phyloP scores from a whole-genome alignment of 768 basidiomycete species.

The Cystobasidium ongulense region DNA sequence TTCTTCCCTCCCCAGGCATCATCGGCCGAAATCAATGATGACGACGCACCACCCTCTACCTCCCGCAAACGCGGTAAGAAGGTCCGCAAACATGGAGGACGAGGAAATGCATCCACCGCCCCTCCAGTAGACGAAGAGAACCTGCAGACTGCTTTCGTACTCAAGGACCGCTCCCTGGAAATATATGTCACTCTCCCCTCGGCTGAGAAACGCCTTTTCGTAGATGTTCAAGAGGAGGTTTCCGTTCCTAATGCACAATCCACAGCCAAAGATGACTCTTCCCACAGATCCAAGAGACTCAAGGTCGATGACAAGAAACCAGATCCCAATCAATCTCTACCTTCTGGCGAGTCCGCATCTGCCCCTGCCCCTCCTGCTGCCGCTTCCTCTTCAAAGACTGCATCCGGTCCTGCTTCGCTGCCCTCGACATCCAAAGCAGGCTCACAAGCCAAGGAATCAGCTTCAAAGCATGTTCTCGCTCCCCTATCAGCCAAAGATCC shows the following conservation, averaged over 20 bases:
- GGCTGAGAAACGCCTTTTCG: neutral
- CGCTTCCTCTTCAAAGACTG: neutral
- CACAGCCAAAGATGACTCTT: neutral
- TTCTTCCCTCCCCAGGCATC: neutral
- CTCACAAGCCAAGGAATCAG: no score
- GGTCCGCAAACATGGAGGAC: neutral
- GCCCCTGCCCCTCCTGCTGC: neutral
- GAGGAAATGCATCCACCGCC: neutral
- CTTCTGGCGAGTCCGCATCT: neutral
- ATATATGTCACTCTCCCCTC: neutral
- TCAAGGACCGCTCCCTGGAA: neutral
- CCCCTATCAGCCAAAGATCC: neutral
- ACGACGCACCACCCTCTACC: neutral
- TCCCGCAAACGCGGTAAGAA: neutral
- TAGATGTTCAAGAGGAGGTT: conserved; percentile 2
- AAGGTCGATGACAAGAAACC: neutral
- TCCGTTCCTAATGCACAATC: neutral
- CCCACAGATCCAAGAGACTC: neutral
- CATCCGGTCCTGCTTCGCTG: no score
- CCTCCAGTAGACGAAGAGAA: neutral
- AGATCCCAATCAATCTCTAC: neutral
- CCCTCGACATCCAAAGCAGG: neutral
- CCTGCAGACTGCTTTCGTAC: neutral
- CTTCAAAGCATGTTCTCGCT: neutral
- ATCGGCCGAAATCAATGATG: neutral